These are phyloP conservation scores for Phytopythium montanum DNA, from an alignment of 352 stramenopile genomes.

Conservation along the genomic window DNA sequence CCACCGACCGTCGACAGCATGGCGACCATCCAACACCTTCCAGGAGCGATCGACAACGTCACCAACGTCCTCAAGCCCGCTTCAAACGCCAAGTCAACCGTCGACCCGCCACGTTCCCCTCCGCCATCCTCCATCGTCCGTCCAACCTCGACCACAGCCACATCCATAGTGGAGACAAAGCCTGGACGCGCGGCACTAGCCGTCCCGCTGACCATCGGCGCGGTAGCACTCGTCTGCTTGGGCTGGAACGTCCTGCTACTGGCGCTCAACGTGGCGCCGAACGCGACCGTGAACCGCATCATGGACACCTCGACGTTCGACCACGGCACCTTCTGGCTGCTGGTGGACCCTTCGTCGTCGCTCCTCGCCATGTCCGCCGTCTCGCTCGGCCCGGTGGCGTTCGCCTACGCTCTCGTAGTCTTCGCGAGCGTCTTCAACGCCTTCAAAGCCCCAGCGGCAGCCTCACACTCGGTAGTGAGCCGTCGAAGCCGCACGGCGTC, in stretches of 20 bases:
- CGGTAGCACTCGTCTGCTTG: slow-evolving; percentile 7
- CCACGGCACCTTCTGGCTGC: slow-evolving; percentile 28
- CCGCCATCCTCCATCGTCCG: neutral
- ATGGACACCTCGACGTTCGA: slow-evolving; percentile 28
- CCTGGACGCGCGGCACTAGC: too few species aligned
- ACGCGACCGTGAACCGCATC: slow-evolving; percentile 22
- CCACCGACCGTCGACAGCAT: too few species aligned
- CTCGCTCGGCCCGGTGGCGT: slow-evolving; percentile 10
- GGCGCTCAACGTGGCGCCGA: slow-evolving; percentile 16
- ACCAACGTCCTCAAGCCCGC: too few species aligned
- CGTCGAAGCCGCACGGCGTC: neutral
- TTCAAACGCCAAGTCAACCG: too few species aligned
- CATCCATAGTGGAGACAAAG: neutral
- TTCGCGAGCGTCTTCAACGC: slow-evolving; percentile 7
- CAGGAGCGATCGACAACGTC: too few species aligned
- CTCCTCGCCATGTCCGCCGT: slow-evolving; percentile 12
- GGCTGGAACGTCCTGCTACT: slow-evolving; percentile 24
- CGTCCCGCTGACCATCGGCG: neutral
- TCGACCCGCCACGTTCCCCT: neutral
- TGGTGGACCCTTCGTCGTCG: slow-evolving; percentile 14
- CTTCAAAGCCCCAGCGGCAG: neutral
- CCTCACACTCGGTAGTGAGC: too few species aligned
- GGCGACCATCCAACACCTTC: too few species aligned
- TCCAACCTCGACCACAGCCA: neutral
- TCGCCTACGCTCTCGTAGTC: slow-evolving; percentile 15